phyloP scores from a whole-genome alignment of 2,329 filamentous ascomycete genomes.

The Penicillium carneum region DNA sequence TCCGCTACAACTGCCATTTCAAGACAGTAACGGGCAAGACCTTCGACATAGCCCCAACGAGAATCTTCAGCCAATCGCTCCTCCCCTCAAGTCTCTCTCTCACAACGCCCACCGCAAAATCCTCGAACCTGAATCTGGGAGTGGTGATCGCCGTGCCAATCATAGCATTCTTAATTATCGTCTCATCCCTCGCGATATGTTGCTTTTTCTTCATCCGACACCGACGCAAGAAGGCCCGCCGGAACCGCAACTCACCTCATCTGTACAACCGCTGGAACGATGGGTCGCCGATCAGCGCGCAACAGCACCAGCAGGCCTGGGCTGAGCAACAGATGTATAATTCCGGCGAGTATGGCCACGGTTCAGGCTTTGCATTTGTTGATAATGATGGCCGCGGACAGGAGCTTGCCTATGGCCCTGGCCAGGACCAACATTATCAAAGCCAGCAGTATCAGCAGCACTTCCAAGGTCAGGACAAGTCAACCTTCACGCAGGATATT shows the following conservation, averaged over 20 bases:
- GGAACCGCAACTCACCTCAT: constrained; percentile 38
- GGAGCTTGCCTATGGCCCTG: constrained; percentile 29
- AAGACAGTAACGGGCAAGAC: constrained; percentile 43
- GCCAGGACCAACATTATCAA: constrained; percentile 12
- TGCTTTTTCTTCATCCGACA: constrained; percentile 55
- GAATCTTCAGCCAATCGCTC: constrained; percentile 52
- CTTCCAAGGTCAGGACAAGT: constrained; percentile 15
- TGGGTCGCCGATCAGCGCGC: constrained; percentile 40
- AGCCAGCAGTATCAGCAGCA: constrained; percentile 17
- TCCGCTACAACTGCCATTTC: constrained; percentile 56
- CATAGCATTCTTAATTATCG: constrained; percentile 51
- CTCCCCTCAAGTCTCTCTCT: constrained; percentile 46
- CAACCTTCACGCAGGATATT: constrained; percentile 20
- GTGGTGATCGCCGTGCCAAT: constrained; percentile 55
- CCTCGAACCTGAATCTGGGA: constrained; percentile 43
- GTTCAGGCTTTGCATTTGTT: constrained; percentile 37
- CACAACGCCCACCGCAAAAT: constrained; percentile 25
- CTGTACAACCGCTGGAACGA: constrained; percentile 49
- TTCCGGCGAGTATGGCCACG: constrained; percentile 25
- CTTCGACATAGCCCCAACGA: constrained; percentile 51
- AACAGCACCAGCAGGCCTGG: constrained; percentile 28
- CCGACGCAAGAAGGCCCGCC: constrained; percentile 48
- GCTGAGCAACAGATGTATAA: constrained; percentile 18
- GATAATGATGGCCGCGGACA: constrained; percentile 41
- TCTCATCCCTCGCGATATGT: constrained; percentile 42